Evolutionary conservation across 768 basidiomycete species (phyloP).

Genomic region (Suillus subluteus): DNA sequence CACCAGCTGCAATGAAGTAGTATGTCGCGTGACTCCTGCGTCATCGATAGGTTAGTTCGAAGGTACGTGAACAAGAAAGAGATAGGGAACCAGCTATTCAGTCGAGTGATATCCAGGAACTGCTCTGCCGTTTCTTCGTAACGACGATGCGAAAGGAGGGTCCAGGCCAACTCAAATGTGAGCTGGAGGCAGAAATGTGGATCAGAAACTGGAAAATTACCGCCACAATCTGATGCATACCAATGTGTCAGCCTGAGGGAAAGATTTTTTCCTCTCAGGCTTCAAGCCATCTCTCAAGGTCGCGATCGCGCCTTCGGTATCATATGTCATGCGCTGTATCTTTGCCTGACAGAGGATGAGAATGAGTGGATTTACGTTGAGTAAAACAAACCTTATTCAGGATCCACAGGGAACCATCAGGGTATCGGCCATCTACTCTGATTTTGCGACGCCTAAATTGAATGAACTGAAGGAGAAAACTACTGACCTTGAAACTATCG

Average conservation of each 20-base stretch:
- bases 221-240: constrained; percentile 39
- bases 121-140: constrained; percentile 71
- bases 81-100: constrained; percentile 65
- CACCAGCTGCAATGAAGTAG: constrained; percentile 73
- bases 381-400: constrained; percentile 56
- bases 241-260: constrained; percentile 74
- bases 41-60: constrained; percentile 2
- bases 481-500: constrained; percentile 66
- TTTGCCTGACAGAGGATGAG: constrained; percentile 54
- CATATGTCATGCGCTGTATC: constrained; percentile 69
- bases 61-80: not conserved
- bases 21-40: constrained; percentile 79
- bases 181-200: constrained; percentile 43
- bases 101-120: constrained; percentile 63
- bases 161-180: constrained; percentile 81
- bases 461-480: not conserved
- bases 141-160: constrained; percentile 60
- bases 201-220: not conserved
- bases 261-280: constrained; percentile 53
- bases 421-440: constrained; percentile 61
- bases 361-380: not conserved
- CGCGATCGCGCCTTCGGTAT: constrained; percentile 66
- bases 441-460: not conserved
- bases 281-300: constrained; percentile 62
- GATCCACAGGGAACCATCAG: constrained; percentile 73